These are phyloP conservation scores for Ilyonectria sp. DNA, from an alignment of 2,329 filamentous ascomycete species.

Conservation along the genomic window DNA sequence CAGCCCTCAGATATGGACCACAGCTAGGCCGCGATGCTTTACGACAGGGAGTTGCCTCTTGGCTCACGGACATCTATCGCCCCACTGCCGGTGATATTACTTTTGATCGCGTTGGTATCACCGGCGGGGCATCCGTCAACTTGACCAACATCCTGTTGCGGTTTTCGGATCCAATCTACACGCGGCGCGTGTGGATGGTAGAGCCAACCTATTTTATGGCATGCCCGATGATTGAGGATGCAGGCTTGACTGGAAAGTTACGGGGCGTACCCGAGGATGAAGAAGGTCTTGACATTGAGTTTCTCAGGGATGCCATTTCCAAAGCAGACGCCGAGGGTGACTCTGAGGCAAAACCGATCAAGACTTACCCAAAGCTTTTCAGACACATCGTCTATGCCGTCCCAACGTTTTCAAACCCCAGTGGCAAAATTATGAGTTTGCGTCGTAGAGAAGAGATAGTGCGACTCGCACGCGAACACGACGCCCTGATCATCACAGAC, in stretches of 20 bases:
- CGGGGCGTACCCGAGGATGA: constrained; percentile 73
- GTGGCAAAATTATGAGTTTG: constrained; percentile 74
- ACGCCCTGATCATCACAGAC: constrained; percentile 76
- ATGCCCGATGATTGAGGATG: constrained; percentile 76
- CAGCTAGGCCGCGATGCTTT: constrained; percentile 3
- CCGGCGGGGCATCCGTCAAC: constrained; percentile 77
- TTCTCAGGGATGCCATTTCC: neutral
- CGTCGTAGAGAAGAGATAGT: constrained; percentile 69
- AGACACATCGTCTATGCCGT: constrained; percentile 79
- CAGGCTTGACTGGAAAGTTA: constrained; percentile 71
- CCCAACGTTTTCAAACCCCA: constrained; percentile 80
- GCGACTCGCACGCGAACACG: constrained; percentile 72
- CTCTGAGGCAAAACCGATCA: neutral
- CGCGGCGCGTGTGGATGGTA: constrained; percentile 75
- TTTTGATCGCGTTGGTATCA: constrained; percentile 64
- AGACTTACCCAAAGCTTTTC: constrained; percentile 67
- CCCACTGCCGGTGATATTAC: neutral
- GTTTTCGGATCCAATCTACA: constrained; percentile 76
- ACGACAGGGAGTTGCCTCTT: constrained; percentile 1
- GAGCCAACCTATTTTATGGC: constrained; percentile 77
- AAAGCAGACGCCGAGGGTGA: neutral
- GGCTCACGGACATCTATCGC: constrained; percentile 5
- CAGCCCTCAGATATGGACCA: constrained; percentile 2
- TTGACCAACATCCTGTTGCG: constrained; percentile 74
- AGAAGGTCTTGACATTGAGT: constrained; percentile 19